Conservation (phyloP, 78 protist species). For the Neovahlkampfia damariscottae region DNA sequence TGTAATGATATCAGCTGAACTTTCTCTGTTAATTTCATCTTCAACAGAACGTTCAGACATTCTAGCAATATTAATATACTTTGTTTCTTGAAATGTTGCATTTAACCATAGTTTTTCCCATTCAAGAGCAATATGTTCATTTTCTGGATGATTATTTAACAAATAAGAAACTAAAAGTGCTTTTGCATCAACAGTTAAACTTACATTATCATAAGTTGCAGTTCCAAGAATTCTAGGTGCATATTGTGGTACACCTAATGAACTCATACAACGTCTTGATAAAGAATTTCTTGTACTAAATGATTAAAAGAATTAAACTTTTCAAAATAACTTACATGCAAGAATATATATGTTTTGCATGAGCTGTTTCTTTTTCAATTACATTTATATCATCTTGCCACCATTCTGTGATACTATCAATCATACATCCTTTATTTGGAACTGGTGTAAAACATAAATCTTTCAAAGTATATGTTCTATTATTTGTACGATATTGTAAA, state of each 20-base stretch:
- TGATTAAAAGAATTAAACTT: too few species aligned
- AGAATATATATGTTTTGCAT: too few species aligned
- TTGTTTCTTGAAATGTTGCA: background rate
- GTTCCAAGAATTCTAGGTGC: background rate
- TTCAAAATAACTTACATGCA: too few species aligned
- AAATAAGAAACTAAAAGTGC: background rate
- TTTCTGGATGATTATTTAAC: background rate
- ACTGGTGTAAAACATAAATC: constrained; percentile 13
- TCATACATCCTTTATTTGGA: background rate
- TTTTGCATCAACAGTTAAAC: background rate
- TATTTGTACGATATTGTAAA: background rate
- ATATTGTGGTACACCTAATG: background rate
- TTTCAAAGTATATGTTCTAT: constrained; percentile 6
- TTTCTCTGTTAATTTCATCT: constrained; percentile 29
- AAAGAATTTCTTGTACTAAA: too few species aligned
- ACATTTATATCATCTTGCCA: background rate
- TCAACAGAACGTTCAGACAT: constrained; percentile 14
- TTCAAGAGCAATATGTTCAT: constrained; percentile 1
- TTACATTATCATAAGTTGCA: background rate
- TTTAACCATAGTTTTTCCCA: constrained; percentile 3
- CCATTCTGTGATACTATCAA: background rate
- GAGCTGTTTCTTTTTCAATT: too few species aligned
- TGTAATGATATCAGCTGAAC: constrained; percentile 6
- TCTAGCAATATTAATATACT: background rate
- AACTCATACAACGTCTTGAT: background rate